These are phyloP conservation scores for Cryphonectria nitschkei DNA, from an alignment of 2,329 filamentous ascomycete species.

Conservation along the genomic window DNA sequence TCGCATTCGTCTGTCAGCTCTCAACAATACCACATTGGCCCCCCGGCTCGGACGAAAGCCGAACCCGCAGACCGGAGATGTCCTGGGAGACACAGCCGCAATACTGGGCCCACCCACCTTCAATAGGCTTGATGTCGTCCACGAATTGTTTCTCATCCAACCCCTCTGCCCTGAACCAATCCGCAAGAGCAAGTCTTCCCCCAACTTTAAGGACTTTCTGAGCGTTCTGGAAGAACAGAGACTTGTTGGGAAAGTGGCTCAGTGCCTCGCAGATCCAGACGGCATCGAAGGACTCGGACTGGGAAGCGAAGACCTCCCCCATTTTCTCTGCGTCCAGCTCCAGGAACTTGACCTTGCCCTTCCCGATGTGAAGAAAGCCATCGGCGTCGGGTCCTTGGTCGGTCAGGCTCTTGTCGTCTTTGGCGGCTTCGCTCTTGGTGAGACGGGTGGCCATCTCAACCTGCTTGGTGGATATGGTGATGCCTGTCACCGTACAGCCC, in stretches of 20 bases:
- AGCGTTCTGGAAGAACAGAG: conserved; percentile 60
- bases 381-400: conserved; percentile 34
- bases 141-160: conserved; percentile 49
- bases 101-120: conserved; percentile 44
- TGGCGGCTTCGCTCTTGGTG: conserved; percentile 43
- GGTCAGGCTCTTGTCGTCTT: conserved; percentile 22
- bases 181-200: conserved; percentile 59
- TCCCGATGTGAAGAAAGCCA: conserved; percentile 44
- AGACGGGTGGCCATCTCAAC: conserved; percentile 61
- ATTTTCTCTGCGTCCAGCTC: conserved; percentile 66
- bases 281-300: conserved; percentile 51
- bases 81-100: neutral
- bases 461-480: conserved; percentile 63
- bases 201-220: conserved; percentile 50
- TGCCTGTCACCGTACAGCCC: conserved; percentile 58
- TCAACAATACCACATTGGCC: neutral
- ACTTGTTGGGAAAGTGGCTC: conserved; percentile 63
- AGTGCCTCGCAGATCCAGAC: conserved; percentile 67
- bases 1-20: neutral
- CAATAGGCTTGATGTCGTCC: conserved; percentile 61
- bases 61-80: neutral
- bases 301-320: conserved; percentile 52
- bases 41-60: neutral
- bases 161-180: conserved; percentile 62
- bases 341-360: conserved; percentile 56